Evolutionary conservation across 1,139 yeast species (phyloP), one percentile per base, ranked within the genome.

Genomic region (Casaregolazyma suthepensis): DNA sequence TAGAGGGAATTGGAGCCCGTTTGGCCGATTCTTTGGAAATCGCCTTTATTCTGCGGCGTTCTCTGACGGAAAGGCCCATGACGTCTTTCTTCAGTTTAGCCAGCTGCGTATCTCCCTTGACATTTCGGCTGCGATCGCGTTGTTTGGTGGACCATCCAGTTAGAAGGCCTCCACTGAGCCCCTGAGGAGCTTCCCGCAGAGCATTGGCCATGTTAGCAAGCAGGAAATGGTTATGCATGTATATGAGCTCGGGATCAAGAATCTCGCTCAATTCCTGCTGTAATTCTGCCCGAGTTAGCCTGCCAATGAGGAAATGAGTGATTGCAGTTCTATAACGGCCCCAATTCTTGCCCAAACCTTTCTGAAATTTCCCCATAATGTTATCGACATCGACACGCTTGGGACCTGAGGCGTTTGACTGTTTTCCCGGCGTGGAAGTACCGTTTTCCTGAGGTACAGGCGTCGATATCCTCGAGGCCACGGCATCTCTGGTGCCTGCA

Each of bases 121-220:
- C 66, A 51, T 60, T 60, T 3, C 61, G 50, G 23, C 60, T 50
- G 22, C 45, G 42, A 37, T 62, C 65, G 51, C 63, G 60, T 23
- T 63, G 57, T 72, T 58, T 79, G 69, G 65, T 78, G 69, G 81
- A 81, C 82, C 74, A 83, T 65, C 66, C 75, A 26, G 69, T 61
- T 54, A 73, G 57, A 44, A 63, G 55, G 43, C 73, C 71, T 46
- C 79, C 78, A 58, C 82, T 77, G 17, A 35, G 40, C 10, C 87
- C 82, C 9, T 66, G 85, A 64, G 83, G 66, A 61, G 87, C 78
- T 59, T 85, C 95, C 57, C 89, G 79, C 54, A 88, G 75, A 6
- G 96, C 81, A 68, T 91, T 93, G 42, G 97, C 89, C 61, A 91
- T 77, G 63, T 88, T 86, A 18, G 95, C 81, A 51, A 91, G 74